These are phyloP conservation scores for Paecilomyces sp. DNA, from an alignment of 2,329 filamentous ascomycete genomes.

Conservation along the genomic window DNA sequence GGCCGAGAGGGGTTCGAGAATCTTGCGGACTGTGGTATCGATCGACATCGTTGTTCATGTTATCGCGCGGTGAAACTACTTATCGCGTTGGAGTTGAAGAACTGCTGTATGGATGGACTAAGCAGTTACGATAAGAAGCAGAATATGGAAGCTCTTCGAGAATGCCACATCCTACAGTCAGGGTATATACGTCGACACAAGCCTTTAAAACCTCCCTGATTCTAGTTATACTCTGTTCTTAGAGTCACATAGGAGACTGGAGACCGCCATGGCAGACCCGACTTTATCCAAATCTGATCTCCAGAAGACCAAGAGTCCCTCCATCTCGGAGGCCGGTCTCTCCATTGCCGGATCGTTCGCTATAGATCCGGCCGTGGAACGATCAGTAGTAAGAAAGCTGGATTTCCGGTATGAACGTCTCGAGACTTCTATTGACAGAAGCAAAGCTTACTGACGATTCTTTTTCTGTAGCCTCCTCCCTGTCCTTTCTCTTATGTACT, in stretches of 20 bases:
- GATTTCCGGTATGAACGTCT: not conserved
- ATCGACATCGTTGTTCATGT: not conserved
- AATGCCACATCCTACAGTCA: not conserved
- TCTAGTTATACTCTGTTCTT: not conserved
- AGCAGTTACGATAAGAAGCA: not conserved
- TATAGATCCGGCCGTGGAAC: not conserved
- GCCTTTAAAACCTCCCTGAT: not conserved
- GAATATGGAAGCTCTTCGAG: not conserved
- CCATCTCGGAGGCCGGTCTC: not conserved
- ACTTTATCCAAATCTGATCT: not conserved
- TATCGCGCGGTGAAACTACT: not conserved
- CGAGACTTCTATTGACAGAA: not conserved
- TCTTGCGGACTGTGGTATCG: not conserved
- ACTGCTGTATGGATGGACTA: not conserved
- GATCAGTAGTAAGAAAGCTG: not conserved
- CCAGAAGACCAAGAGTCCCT: not conserved
- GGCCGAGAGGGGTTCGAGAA: not conserved
- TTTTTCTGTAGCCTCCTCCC: constrained; percentile 32
- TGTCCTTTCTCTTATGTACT: constrained; percentile 49
- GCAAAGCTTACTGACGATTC: not conserved
- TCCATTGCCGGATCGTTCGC: not conserved
- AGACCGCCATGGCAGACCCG: not conserved
- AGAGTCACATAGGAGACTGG: not conserved
- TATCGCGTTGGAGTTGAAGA: not conserved
- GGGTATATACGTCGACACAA: not conserved